phyloP scores from a whole-genome alignment of 2,329 filamentous ascomycete species.

The Trichoderma sp. region DNA sequence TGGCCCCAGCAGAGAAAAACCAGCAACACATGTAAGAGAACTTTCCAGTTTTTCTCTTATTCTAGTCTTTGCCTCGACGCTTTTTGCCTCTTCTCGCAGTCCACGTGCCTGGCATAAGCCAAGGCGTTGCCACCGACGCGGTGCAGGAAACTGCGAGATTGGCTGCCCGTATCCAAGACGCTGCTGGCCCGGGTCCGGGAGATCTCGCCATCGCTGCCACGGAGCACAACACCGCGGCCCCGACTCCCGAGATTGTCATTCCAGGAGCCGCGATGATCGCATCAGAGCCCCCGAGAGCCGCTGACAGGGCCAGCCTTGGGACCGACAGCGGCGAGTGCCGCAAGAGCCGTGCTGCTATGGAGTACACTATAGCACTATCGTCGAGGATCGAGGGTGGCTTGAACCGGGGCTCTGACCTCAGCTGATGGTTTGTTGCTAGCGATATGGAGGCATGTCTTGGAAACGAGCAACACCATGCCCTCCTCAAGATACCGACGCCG shows the following conservation, averaged over 20 bases:
- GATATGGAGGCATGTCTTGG: not conserved
- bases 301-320: not conserved
- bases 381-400: not conserved
- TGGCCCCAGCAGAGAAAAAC: not conserved
- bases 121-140: not conserved
- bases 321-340: not conserved
- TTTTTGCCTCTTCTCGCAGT: not conserved
- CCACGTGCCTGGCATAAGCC: slow-evolving; percentile 13
- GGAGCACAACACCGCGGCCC: slow-evolving; percentile 17
- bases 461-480: not conserved
- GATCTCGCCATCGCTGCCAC: slow-evolving; percentile 12
- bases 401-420: slow-evolving; percentile 11
- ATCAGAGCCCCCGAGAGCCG: not conserved
- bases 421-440: slow-evolving; percentile 1
- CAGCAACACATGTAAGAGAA: not conserved
- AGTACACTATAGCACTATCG: not conserved
- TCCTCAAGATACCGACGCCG: not conserved
- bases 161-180: not conserved
- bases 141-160: not conserved
- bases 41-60: not conserved
- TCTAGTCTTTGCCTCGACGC: not conserved
- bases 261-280: slow-evolving; percentile 11
- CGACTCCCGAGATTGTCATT: slow-evolving; percentile 8
- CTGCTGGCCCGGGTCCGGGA: not conserved
- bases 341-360: not conserved